A percentile compares a stretch with the other conserved stretches of the same genome.
Conservation (phyloP, 2,329 filamentous ascomycete species). For the Diaporthe sp. region DNA sequence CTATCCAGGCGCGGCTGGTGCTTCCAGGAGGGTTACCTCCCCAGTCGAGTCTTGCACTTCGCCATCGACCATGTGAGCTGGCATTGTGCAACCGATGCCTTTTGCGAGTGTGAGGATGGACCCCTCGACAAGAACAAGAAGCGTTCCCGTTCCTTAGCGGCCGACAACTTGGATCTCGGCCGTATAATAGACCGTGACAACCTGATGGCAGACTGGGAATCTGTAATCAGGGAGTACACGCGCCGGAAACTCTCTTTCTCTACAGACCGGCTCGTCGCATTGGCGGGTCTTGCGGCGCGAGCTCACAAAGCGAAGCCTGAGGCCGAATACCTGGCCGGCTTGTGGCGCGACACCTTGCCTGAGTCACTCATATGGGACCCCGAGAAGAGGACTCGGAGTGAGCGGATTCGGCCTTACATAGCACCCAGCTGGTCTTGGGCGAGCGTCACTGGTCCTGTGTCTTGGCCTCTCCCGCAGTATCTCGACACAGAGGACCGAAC, state of each 20-base stretch:
- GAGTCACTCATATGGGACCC: neutral
- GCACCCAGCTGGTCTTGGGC: slow-evolving; percentile 14
- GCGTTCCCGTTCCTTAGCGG: neutral
- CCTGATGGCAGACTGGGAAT: neutral
- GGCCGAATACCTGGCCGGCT: neutral
- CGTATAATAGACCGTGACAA: neutral
- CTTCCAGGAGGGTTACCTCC: neutral
- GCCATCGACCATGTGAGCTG: slow-evolving; percentile 1
- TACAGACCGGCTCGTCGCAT: neutral
- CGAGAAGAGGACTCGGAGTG: neutral
- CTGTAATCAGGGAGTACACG: neutral
- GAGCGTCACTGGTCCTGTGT: neutral
- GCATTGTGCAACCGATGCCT: neutral
- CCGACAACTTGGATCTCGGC: neutral
- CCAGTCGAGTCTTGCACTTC: neutral
- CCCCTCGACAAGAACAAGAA: neutral
- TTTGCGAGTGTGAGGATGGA: slow-evolving; percentile 1
- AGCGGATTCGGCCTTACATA: neutral
- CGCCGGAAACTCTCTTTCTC: neutral
- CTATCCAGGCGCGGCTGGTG: slow-evolving; percentile 11
- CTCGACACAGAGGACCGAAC: neutral
- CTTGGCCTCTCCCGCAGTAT: neutral
- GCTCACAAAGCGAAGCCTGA: neutral
- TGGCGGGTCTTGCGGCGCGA: neutral
- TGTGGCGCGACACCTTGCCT: neutral